Base-by-base conservation (phyloP, 1,284 basidiomycete species). In the Ustilago curta region DNA sequence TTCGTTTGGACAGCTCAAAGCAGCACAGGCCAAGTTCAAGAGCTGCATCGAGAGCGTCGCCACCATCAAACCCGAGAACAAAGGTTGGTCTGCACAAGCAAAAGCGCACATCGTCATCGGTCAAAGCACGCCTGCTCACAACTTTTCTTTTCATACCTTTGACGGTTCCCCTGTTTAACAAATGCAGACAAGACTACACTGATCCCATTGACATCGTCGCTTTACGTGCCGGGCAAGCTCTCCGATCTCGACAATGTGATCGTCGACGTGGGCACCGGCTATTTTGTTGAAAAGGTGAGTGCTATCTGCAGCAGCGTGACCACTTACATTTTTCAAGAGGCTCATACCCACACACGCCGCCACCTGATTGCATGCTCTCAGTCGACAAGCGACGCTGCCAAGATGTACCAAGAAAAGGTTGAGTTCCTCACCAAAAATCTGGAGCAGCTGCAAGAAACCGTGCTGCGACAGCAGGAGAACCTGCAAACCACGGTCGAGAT, bases 261-360 rank as follows among this genome's bases (percentile, higher is more conserved):
- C 65, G 91, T 99, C 19, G 96, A 99, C 84, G 89, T 99, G 32
- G 96, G 96, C 2, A 98, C 96, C 0, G 96, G 96, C 0, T 99
- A 97, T 86, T 98, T 92, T 82, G 91, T 99, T 19, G 91, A 93
- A 85, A 98, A 97, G 89, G 95, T 94, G 59, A 65, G 88, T 59
- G 14, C 4, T 37, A 2, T 16, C 35, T 37, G 35, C 35, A 11
- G 35, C 14, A 37, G 35, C 35, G 6, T 6, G 23, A 14, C 32
- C 14, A 3, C 8, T 25, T 37, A 9, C 12, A 1, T 25, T 29
- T 1, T 4, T 8, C 8, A 47, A 47, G 12, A 45, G 43, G 18
- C 23, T 14, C 23, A 25, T 23, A 25, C 8, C 2, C 21, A 8
- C 35, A 42, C 42, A 19, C 40, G 14, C 4, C 4, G 47, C 4